phyloP scores from a whole-genome alignment of 176 grass and related monocot species.

The Panicum miliaceum region DNA sequence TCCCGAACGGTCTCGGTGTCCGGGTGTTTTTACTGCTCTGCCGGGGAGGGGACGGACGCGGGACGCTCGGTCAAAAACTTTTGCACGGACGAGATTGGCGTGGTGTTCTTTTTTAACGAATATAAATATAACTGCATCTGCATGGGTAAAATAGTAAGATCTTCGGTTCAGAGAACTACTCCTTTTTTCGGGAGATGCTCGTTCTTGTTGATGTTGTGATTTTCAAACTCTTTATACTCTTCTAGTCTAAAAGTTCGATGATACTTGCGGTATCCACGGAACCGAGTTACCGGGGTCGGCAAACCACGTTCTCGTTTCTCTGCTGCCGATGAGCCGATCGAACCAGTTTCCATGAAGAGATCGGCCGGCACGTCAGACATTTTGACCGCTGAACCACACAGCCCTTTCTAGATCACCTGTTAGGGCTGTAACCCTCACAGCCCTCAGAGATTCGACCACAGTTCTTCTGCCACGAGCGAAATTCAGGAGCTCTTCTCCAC shows the following conservation, averaged over 20 bases:
- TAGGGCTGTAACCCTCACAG: neutral
- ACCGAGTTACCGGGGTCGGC: conserved; percentile 6
- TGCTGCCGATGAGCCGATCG: neutral
- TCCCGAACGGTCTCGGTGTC: neutral
- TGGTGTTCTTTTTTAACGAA: neutral
- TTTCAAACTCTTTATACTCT: neutral
- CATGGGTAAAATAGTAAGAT: neutral
- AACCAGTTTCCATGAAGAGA: conserved; percentile 32
- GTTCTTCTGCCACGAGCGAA: neutral
- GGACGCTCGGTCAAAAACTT: neutral
- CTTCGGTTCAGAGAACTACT: neutral
- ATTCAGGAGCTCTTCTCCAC: neutral
- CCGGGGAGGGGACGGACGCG: neutral
- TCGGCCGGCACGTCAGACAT: neutral
- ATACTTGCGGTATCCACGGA: neutral
- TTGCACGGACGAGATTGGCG: neutral
- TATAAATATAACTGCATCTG: neutral
- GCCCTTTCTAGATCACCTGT: neutral
- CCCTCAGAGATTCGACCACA: conserved; percentile 16
- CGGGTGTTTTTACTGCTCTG: neutral
- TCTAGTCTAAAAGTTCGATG: neutral
- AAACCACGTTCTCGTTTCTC: neutral
- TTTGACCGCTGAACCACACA: conserved; percentile 40
- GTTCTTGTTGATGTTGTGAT: neutral
- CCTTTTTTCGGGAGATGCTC: neutral